Percentiles rank a stretch among this genome's conserved stretches.
These are phyloP conservation scores for Glebionis coronaria DNA, from an alignment of 129 eudicot genomes.

Conservation along the genomic window DNA sequence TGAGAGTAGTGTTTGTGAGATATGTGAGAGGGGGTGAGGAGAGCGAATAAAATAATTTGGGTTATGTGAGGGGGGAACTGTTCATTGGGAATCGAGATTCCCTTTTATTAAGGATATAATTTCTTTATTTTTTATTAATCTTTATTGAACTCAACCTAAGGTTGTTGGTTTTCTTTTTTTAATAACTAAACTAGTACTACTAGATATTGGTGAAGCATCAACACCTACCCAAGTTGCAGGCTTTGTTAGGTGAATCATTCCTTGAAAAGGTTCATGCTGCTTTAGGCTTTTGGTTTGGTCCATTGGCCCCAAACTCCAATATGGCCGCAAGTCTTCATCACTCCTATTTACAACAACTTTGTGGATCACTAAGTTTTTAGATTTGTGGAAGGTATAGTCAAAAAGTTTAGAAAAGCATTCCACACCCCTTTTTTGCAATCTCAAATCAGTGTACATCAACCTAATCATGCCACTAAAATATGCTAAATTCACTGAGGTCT, in stretches of 20 bases:
- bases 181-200: not conserved
- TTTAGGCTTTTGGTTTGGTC: slow-evolving; percentile 26
- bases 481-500: slow-evolving; percentile 22
- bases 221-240: slow-evolving; percentile 2
- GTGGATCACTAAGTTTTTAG: slow-evolving; percentile 22
- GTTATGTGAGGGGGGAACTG: too few relatives aligned
- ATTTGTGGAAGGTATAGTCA: slow-evolving; percentile 37
- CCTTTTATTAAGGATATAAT: too few relatives aligned
- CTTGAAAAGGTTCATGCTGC: slow-evolving; percentile 25
- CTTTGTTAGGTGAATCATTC: slow-evolving; percentile 33
- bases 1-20: too few relatives aligned
- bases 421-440: slow-evolving; percentile 27
- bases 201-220: slow-evolving; percentile 14
- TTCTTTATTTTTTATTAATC: too few relatives aligned
- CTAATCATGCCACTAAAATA: slow-evolving; percentile 35
- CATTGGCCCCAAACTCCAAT: slow-evolving; percentile 36
- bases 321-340: slow-evolving; percentile 23
- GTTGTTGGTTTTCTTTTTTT: not conserved
- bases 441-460: slow-evolving; percentile 31
- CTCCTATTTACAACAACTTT: slow-evolving; percentile 6
- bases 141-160: too few relatives aligned
- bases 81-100: too few relatives aligned
- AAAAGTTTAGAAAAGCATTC: slow-evolving; percentile 33
- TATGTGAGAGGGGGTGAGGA: too few relatives aligned
- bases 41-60: too few relatives aligned